Evolutionary conservation across 129 eudicot species (phyloP), one percentile per base, ranked within the genome.

Genomic region (Tagetes patula): DNA sequence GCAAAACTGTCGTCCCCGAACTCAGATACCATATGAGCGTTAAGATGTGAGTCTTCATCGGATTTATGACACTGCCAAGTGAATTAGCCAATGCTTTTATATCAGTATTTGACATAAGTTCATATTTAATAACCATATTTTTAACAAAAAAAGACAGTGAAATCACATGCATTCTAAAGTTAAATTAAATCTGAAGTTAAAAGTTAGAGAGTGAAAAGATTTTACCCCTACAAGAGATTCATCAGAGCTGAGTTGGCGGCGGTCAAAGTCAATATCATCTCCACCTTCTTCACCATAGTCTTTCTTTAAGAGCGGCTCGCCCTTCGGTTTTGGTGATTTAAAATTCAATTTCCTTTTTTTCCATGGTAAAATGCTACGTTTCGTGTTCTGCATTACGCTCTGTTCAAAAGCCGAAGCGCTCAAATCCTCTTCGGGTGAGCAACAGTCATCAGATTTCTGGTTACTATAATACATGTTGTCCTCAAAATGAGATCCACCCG

Each of bases 181-280:
- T 4, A 9, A 33, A 36, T 5, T 4, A 48, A 34, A 34, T 39
- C 32, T 50, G 6, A 45, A 46, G n/a, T 1, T 10, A 11, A 69
- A 41, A 34, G 64, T 20, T 9, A 38, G 0, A 33, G 3, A 59
- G 50, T 5, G 47, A 56, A 61, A 47, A 31, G 20, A 58, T 61
- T 88, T 78, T 75, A 95, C 96, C 89, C 84, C 84, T 2, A 83
- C 71, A 47, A 78, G 72, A 73, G 91, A 84, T 73, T 90, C 97
- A 80, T 95, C 97, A 10, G 99, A 95, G 72, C 96, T 95, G 59
- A 95, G 94, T 76, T 95, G 99, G 65, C 97, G 84, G 5, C 99
- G 94, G 74, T 95, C 99, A 82, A 84, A 95, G 86, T 95, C 99
- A 75, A 95, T 95, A 65, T 95, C 99, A 82, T 95, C 99, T 45